Evolutionary conservation across 2,329 filamentous ascomycete genomes (phyloP).

Genomic region (Coniochaeta sp.): DNA sequence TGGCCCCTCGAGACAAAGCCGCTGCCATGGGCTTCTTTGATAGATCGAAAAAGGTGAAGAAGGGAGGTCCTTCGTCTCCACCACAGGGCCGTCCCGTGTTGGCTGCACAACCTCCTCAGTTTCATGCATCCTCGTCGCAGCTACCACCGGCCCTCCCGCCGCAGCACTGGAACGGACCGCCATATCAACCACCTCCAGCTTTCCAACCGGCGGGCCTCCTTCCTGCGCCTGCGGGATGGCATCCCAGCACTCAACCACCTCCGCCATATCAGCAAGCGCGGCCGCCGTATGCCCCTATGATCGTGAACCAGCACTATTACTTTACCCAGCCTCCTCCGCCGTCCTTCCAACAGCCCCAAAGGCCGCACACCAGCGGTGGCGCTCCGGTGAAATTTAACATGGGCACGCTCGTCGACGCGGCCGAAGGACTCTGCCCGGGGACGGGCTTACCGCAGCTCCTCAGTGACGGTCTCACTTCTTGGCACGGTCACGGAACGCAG

Average conservation of each 20-base stretch:
- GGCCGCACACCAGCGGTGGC: constrained; percentile 11
- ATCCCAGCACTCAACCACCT: constrained; percentile 8
- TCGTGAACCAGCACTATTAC: constrained; percentile 48
- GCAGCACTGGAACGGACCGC: neutral
- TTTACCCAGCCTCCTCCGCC: constrained; percentile 20
- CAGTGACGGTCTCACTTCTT: constrained; percentile 34
- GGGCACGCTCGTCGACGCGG: constrained; percentile 34
- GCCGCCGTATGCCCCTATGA: constrained; percentile 25
- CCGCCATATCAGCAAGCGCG: constrained; percentile 16
- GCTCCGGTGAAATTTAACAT: constrained; percentile 27
- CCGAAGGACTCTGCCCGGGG: constrained; percentile 29
- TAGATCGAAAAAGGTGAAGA: constrained; percentile 17
- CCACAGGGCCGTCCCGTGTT: constrained; percentile 2
- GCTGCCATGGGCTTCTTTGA: constrained; percentile 17
- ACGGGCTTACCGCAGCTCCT: constrained; percentile 27
- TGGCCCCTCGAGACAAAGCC: neutral
- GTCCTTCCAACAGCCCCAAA: constrained; percentile 8
- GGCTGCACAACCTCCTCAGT: constrained; percentile 4
- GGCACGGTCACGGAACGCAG: constrained; percentile 34
- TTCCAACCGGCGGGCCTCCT: constrained; percentile 19
- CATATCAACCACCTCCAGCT: neutral
- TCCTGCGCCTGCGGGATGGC: constrained; percentile 16
- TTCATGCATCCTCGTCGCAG: neutral
- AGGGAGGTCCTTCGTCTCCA: constrained; percentile 9
- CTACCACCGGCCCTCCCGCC: constrained; percentile 2